Evolutionary conservation across 352 stramenopile species (phyloP), one percentile per base, ranked within the genome.

Genomic region (Globisporangium lucens): DNA sequence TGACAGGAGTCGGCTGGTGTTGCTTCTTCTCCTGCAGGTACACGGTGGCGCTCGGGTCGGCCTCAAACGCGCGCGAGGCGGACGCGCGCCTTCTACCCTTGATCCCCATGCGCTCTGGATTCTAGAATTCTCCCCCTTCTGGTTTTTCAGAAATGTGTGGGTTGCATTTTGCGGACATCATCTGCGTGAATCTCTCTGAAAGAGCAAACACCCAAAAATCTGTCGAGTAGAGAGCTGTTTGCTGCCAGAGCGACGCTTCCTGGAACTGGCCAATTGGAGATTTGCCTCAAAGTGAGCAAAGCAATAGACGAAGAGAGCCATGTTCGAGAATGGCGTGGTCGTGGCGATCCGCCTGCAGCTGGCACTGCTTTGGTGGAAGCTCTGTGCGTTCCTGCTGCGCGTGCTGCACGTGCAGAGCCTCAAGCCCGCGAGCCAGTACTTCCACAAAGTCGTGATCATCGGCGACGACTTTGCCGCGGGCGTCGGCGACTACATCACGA

Each of bases 391-490:
- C 55, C 35, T 92, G 13, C 66, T 82, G 35, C 68, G 79, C 33
- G 58, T 80, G 20, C 33, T 87, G 30, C 63, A 76, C 57, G 72
- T 85, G 35, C 68, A 78, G 4, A 75, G 77, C n/a, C 69, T 93
- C 17, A 82, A 82, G 53, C 79, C 77, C 20, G 58, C 76, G 20
- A 81, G 61, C 56, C 73, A 95, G 69, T 95, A 87, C 62, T 84
- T 85, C 58, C 87, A 95, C 74, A 95, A 95, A 67, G 75, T 89
- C 49, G 83, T 94, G 61, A 71, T 95, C 65, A 89, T 95, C 66
- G 87, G 85, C 41, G 87, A 95, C 64, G 87, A 92, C 71, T 95
- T 95, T 66, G 87, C 85, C 38, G 85, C 87, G 3, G 87, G 85
- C 3, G 65, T 93, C 36, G 85, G 87, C 59, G 87, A 95, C 71